Evolutionary conservation across 129 eudicot species (phyloP).

Genomic region (Erigeron canadensis): DNA sequence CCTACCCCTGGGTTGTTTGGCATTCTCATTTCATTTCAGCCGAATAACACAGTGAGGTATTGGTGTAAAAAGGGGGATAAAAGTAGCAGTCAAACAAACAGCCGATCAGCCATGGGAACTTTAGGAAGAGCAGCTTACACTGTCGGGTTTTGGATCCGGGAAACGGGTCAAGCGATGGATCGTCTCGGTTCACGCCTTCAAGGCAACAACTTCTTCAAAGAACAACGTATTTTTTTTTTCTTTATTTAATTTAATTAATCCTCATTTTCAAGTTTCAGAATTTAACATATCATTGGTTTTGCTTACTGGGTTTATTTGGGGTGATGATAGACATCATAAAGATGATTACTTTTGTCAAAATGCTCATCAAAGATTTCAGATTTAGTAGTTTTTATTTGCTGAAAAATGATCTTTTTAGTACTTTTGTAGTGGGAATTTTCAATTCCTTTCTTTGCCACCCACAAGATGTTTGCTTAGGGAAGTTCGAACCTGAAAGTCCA

Average conservation of each 20-base stretch:
- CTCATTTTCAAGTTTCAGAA: neutral
- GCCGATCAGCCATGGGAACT: conserved; percentile 56
- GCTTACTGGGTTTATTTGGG: conserved; percentile 3
- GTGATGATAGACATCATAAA: conserved; percentile 14
- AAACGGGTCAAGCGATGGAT: conserved; percentile 87
- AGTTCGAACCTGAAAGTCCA: neutral
- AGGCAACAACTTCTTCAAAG: conserved; percentile 58
- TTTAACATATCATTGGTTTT: neutral
- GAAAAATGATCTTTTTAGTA: neutral
- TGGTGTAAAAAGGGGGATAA: neutral
- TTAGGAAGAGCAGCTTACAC: conserved; percentile 72
- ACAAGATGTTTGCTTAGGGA: too few species aligned
- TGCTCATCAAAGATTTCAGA: neutral
- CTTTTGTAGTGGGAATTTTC: neutral
- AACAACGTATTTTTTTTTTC: conserved; percentile 46
- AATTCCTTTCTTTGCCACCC: neutral
- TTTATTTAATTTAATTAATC: conserved; percentile 24
- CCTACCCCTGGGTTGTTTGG: neutral
- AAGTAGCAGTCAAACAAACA: conserved; percentile 7
- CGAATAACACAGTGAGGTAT: conserved; percentile 11
- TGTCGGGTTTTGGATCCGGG: conserved; percentile 67
- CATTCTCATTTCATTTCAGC: conserved; percentile 18
- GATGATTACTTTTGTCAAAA: neutral
- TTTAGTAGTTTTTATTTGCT: conserved; percentile 5
- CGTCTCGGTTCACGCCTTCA: conserved; percentile 75